These are phyloP conservation scores for Ensete glaucum DNA, from an alignment of 176 grass and related monocot species.

Conservation along the genomic window DNA sequence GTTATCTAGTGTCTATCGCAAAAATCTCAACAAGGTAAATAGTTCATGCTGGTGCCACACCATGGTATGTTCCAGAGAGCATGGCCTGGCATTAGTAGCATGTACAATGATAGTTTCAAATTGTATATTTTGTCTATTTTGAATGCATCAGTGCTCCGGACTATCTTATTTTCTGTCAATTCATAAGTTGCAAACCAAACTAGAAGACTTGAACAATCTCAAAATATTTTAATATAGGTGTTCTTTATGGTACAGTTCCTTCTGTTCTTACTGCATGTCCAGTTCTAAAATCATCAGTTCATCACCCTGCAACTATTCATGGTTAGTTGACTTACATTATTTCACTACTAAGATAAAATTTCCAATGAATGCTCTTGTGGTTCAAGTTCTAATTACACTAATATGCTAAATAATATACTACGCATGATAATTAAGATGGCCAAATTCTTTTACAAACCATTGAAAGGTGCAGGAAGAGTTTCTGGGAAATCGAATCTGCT, in stretches of 20 bases:
- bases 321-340: neutral
- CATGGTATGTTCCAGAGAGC: neutral
- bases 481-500: slow-evolving; percentile 97
- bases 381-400: neutral
- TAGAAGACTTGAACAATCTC: neutral
- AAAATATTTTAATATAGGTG: too few relatives aligned
- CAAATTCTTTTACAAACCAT: slow-evolving; percentile 38
- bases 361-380: neutral
- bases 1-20: too few relatives aligned
- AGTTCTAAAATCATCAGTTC: neutral
- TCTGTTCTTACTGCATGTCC: neutral
- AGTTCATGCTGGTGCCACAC: too few relatives aligned
- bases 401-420: neutral
- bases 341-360: neutral
- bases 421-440: neutral
- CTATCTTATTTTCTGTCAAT: too few relatives aligned
- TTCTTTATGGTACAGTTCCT: neutral
- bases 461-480: slow-evolving; percentile 76
- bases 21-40: too few relatives aligned
- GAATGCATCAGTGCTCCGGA: too few relatives aligned
- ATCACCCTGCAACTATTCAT: neutral
- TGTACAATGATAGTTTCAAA: neutral
- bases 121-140: neutral
- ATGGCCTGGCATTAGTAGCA: neutral
- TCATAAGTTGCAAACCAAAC: neutral